Conservation (phyloP, 2,329 filamentous ascomycete genomes). For the Sclerotinia trifoliorum region DNA sequence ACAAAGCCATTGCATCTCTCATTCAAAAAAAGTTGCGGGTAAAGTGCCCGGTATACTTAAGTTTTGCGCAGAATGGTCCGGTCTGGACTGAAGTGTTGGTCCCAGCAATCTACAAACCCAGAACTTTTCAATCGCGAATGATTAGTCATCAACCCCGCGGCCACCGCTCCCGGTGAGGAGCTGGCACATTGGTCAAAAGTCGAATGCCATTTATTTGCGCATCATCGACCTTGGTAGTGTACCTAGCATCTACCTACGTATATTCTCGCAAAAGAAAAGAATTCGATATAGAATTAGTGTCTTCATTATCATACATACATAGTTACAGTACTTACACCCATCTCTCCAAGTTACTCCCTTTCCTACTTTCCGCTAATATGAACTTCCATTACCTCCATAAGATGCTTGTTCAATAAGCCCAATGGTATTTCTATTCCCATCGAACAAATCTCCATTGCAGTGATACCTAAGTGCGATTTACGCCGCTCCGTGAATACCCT, state of each 20-base stretch:
- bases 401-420: too few species aligned
- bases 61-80: conserved; percentile 4
- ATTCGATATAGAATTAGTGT: not conserved
- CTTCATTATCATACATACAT: not conserved
- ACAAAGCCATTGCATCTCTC: conserved; percentile 30
- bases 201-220: too few species aligned
- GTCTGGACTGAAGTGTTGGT: conserved; percentile 2
- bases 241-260: too few species aligned
- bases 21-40: not conserved
- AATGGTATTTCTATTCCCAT: not conserved
- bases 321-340: not conserved
- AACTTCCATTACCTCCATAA: not conserved
- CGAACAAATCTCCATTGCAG: not conserved
- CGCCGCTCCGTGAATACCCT: not conserved
- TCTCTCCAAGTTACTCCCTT: rapidly evolving
- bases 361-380: not conserved
- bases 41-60: not conserved
- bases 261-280: too few species aligned
- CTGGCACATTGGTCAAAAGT: too few species aligned
- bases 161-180: not conserved
- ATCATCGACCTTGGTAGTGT: too few species aligned
- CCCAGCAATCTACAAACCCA: not conserved
- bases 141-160: conserved; percentile 15
- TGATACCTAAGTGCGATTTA: not conserved
- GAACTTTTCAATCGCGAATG: conserved; percentile 16